These are phyloP conservation scores for Elsinoe perseae DNA, from an alignment of 2,329 filamentous ascomycete species.

Conservation along the genomic window DNA sequence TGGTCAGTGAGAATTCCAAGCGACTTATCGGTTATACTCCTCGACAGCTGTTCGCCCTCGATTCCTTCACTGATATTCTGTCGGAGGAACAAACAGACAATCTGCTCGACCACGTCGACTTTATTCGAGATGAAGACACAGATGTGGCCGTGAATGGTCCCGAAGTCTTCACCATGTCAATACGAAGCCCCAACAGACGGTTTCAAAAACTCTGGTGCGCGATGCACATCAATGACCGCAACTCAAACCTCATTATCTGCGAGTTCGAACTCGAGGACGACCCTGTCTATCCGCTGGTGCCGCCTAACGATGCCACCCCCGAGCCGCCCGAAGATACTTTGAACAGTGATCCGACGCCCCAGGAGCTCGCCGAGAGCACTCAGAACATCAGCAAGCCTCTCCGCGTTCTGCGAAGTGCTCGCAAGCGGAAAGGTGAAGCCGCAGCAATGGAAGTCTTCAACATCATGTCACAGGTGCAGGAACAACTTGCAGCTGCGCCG, in stretches of 20 bases:
- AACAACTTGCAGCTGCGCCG: constrained; percentile 67
- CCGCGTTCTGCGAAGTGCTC: constrained; percentile 65
- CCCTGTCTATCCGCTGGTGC: constrained; percentile 56
- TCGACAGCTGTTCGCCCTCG: constrained; percentile 62
- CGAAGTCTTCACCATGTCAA: constrained; percentile 73
- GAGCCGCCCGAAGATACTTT: constrained; percentile 66
- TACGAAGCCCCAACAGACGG: constrained; percentile 51
- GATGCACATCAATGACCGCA: constrained; percentile 63
- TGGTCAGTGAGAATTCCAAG: constrained; percentile 75
- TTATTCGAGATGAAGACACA: constrained; percentile 73
- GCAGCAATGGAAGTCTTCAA: constrained; percentile 85
- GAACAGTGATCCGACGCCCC: constrained; percentile 60
- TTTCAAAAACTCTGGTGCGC: constrained; percentile 76
- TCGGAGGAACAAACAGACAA: constrained; percentile 78
- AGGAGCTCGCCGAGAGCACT: constrained; percentile 70
- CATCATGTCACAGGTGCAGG: constrained; percentile 85
- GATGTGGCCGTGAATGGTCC: constrained; percentile 70
- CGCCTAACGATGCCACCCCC: constrained; percentile 49
- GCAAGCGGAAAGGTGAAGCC: constrained; percentile 68
- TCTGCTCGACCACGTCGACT: constrained; percentile 77
- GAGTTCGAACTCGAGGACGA: constrained; percentile 87
- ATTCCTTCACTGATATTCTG: constrained; percentile 74
- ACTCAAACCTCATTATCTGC: constrained; percentile 68
- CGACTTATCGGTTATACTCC: constrained; percentile 70
- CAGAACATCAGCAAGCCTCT: constrained; percentile 67